phyloP scores from a whole-genome alignment of 371 early-diverging fungal genomes.

The Mucor sp. region DNA sequence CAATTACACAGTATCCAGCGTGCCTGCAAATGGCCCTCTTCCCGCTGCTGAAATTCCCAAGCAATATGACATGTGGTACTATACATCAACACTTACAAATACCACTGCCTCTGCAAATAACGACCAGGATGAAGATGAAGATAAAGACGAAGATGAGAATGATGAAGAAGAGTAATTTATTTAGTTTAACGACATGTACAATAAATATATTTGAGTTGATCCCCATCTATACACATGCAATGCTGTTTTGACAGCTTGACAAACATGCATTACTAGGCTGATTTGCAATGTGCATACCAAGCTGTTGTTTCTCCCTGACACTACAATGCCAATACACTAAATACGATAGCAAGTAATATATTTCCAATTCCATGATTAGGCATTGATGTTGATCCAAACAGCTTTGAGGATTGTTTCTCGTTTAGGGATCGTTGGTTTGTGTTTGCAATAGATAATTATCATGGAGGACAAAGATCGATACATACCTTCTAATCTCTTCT shows the following conservation, averaged over 20 bases:
- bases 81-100: background rate
- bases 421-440: no score
- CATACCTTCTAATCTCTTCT: no score
- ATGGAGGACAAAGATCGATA: no score
- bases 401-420: no score
- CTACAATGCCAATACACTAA: no score
- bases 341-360: no score
- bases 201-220: background rate
- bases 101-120: background rate
- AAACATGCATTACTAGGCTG: no score
- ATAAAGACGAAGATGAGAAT: background rate
- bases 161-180: background rate
- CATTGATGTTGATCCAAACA: no score
- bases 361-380: no score
- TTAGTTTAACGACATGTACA: background rate
- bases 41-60: constrained; percentile 55
- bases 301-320: no score
- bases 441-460: no score
- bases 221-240: background rate
- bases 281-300: no score
- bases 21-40: constrained; percentile 51
- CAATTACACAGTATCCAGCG: constrained; percentile 49
- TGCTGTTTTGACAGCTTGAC: background rate
- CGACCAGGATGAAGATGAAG: background rate
- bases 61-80: constrained; percentile 83